These are phyloP conservation scores for Microstroma glucosiphilum DNA, from an alignment of 1,284 basidiomycete genomes.

Conservation along the genomic window DNA sequence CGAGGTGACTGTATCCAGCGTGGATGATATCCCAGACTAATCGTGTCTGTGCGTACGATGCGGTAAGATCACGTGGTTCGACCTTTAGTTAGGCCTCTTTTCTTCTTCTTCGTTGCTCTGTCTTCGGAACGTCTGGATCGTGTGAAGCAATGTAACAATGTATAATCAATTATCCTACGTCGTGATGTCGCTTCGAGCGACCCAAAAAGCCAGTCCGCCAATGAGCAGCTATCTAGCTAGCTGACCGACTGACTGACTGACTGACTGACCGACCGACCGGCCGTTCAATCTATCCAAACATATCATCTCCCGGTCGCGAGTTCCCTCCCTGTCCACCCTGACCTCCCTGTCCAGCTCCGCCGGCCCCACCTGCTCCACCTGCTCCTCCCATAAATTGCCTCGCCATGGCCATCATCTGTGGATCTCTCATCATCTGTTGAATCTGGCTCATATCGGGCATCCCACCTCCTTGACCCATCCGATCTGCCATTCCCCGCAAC, in stretches of 20 bases:
- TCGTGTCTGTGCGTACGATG: no score
- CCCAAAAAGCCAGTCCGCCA: no score
- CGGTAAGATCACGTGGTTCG: no score
- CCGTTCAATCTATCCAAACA: conserved; percentile 12
- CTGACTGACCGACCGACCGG: no score
- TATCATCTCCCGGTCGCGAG: conserved; percentile 10
- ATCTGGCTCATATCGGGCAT: conserved; percentile 44
- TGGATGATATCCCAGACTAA: conserved; percentile 24
- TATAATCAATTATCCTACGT: no score
- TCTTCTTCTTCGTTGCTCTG: no score
- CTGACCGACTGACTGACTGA: no score
- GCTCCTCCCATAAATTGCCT: conserved; percentile 39
- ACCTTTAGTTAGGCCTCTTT: no score
- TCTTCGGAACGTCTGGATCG: no score
- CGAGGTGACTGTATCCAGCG: conserved; percentile 19
- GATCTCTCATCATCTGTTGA: conserved; percentile 44
- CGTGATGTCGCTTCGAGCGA: no score
- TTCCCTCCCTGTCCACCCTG: conserved; percentile 2
- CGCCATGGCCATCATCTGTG: conserved; percentile 32
- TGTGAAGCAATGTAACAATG: no score
- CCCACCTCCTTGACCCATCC: conserved; percentile 36
- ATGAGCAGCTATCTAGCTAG: no score
- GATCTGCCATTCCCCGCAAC: conserved; percentile 43
- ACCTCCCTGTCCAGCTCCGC: conserved; percentile 13
- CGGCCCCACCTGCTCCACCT: conserved; percentile 16